These are phyloP conservation scores for Aspergillus sparsus DNA, from an alignment of 495 filamentous ascomycete species.

Conservation along the genomic window DNA sequence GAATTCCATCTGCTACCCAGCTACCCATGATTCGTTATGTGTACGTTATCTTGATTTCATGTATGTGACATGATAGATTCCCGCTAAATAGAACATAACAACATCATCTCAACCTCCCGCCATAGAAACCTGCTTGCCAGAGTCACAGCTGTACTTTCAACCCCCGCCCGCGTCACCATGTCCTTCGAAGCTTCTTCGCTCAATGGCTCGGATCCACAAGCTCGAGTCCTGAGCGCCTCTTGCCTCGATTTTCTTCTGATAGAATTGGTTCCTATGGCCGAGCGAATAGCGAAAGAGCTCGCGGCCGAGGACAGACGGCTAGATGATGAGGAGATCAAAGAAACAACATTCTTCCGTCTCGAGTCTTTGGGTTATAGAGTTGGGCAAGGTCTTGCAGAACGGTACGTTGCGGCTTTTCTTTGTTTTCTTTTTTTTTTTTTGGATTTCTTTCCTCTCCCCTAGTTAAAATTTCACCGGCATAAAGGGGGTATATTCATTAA, in stretches of 20 bases:
- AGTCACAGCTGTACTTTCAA: neutral
- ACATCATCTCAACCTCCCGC: too few species aligned
- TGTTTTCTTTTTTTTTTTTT: too few species aligned
- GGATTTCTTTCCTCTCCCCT: too few species aligned
- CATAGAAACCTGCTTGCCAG: too few species aligned
- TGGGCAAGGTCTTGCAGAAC: constrained; percentile 87
- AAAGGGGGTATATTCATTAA: neutral
- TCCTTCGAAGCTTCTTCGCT: constrained; percentile 71
- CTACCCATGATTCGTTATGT: neutral
- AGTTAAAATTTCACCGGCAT: too few species aligned
- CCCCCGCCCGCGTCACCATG: constrained; percentile 47
- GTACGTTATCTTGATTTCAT: neutral
- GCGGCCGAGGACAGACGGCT: constrained; percentile 36
- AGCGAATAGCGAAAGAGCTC: constrained; percentile 61
- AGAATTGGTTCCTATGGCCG: constrained; percentile 93
- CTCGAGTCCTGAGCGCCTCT: constrained; percentile 75
- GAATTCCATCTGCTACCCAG: neutral
- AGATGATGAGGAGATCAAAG: constrained; percentile 78
- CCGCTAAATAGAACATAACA: neutral
- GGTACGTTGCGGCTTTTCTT: constrained; percentile 53
- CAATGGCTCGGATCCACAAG: constrained; percentile 72
- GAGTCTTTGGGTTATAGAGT: constrained; percentile 88
- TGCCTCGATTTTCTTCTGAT: constrained; percentile 92
- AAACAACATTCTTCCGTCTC: constrained; percentile 81
- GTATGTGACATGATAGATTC: neutral